These are phyloP conservation scores for Tricholoma sp. DNA, from an alignment of 768 basidiomycete species.

Conservation along the genomic window DNA sequence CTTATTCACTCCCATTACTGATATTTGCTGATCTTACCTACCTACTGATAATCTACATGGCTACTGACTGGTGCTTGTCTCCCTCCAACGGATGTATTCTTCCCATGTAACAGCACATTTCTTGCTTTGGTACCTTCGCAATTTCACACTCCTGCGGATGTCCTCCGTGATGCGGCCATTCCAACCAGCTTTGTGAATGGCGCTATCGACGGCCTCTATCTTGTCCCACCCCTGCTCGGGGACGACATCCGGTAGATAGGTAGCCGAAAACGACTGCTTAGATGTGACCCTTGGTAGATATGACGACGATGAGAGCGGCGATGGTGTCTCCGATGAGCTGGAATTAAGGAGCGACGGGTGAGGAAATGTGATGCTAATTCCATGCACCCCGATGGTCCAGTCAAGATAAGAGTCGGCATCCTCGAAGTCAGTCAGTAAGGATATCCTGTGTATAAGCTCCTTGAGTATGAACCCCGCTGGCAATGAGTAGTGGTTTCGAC, in stretches of 20 bases:
- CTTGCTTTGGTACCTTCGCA: constrained; percentile 81
- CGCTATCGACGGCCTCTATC: constrained; percentile 84
- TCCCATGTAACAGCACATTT: constrained; percentile 66
- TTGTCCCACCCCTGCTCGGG: constrained; percentile 93
- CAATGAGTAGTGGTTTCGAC: constrained; percentile 21
- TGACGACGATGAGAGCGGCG: constrained; percentile 64
- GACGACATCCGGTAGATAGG: constrained; percentile 91
- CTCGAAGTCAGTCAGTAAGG: constrained; percentile 92
- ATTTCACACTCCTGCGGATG: constrained; percentile 64
- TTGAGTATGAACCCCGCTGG: background rate
- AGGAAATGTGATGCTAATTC: constrained; percentile 84
- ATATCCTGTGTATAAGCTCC: constrained; percentile 51
- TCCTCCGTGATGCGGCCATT: constrained; percentile 77
- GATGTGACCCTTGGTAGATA: constrained; percentile 50
- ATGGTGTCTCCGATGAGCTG: constrained; percentile 56
- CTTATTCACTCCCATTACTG: background rate
- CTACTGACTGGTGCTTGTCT: constrained; percentile 15
- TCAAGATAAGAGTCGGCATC: constrained; percentile 79
- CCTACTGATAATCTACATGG: background rate
- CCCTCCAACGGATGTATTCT: constrained; percentile 75
- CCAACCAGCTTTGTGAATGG: constrained; percentile 94
- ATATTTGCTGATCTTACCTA: background rate
- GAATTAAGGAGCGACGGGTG: constrained; percentile 62
- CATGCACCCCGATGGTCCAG: constrained; percentile 91
- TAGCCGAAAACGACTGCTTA: constrained; percentile 70